A percentile compares a stretch with the other conserved stretches of the same genome.
Conservation (phyloP, 495 filamentous ascomycete species). For the Penicillium alfredii region DNA sequence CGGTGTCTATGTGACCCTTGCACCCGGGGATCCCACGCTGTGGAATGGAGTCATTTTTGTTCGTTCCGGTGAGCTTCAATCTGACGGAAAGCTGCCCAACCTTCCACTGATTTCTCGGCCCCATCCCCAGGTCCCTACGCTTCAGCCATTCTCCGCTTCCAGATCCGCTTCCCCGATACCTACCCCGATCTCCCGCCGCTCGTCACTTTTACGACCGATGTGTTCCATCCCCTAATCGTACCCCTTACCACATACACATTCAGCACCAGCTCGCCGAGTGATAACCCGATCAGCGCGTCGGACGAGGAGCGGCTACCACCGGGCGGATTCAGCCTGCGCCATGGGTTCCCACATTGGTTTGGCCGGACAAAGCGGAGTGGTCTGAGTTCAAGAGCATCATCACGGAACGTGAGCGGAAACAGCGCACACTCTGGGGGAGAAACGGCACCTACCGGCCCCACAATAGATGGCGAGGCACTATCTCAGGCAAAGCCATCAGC, state of each 20-base stretch:
- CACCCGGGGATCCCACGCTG: slow-evolving; percentile 68
- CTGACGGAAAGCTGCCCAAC: neutral
- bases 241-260: slow-evolving; percentile 88
- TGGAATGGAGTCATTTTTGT: slow-evolving; percentile 92
- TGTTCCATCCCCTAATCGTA: slow-evolving; percentile 90
- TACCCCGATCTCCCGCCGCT: slow-evolving; percentile 78
- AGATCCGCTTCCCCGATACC: slow-evolving; percentile 73
- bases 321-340: slow-evolving; percentile 77
- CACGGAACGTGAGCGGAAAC: slow-evolving; percentile 34
- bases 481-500: too few relatives aligned
- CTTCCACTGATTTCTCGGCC: neutral
- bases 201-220: slow-evolving; percentile 80
- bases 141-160: slow-evolving; percentile 81
- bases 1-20: slow-evolving; percentile 79
- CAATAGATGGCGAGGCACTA: slow-evolving; percentile 1
- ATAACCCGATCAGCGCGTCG: slow-evolving; percentile 69
- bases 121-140: slow-evolving; percentile 68
- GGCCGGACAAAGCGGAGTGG: slow-evolving; percentile 39
- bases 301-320: slow-evolving; percentile 78
- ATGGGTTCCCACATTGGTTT: slow-evolving; percentile 91
- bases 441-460: neutral
- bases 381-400: slow-evolving; percentile 26
- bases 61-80: slow-evolving; percentile 59
- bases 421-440: slow-evolving; percentile 3
- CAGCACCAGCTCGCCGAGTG: slow-evolving; percentile 61